Percentiles rank a stretch among this genome's conserved stretches.
phyloP scores from a whole-genome alignment of 345 rosid genomes.

The Syzygium oleosum region DNA sequence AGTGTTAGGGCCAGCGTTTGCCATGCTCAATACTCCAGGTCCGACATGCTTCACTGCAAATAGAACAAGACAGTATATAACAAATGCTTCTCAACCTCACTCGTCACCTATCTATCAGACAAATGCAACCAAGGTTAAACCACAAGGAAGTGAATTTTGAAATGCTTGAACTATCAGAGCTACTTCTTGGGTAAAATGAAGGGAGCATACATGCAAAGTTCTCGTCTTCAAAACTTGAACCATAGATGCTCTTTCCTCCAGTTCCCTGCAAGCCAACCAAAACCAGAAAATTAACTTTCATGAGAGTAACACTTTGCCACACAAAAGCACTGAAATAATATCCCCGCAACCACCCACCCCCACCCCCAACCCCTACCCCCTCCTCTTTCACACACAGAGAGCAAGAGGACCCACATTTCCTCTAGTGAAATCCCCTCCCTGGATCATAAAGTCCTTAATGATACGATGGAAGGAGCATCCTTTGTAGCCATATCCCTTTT shows the following conservation, averaged over 20 bases:
- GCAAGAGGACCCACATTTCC: conserved; percentile 49
- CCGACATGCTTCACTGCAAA: conserved; percentile 82
- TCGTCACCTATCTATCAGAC: background rate
- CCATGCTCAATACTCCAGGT: conserved; percentile 91
- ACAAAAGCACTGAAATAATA: background rate
- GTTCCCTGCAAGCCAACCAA: conserved; percentile 50
- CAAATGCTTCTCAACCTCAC: background rate
- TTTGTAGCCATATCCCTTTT: conserved; percentile 77
- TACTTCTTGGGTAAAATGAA: background rate
- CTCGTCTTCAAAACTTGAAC: conserved; percentile 73
- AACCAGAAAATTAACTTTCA: background rate
- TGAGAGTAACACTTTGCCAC: background rate
- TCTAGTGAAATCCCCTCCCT: conserved; percentile 85
- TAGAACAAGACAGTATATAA: background rate
- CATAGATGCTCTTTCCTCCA: conserved; percentile 84
- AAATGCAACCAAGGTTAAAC: background rate
- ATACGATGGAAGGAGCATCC: conserved; percentile 89
- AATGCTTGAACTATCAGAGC: background rate
- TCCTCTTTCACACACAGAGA: background rate
- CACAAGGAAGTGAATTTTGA: background rate
- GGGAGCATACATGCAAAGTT: conserved; percentile 55
- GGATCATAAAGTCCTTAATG: conserved; percentile 92
- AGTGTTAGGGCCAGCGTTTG: conserved; percentile 90
- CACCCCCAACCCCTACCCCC: background rate
- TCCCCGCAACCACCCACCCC: background rate